Conservation (phyloP, 108 stramenopile species). For the Discostella pseudostelligera region DNA sequence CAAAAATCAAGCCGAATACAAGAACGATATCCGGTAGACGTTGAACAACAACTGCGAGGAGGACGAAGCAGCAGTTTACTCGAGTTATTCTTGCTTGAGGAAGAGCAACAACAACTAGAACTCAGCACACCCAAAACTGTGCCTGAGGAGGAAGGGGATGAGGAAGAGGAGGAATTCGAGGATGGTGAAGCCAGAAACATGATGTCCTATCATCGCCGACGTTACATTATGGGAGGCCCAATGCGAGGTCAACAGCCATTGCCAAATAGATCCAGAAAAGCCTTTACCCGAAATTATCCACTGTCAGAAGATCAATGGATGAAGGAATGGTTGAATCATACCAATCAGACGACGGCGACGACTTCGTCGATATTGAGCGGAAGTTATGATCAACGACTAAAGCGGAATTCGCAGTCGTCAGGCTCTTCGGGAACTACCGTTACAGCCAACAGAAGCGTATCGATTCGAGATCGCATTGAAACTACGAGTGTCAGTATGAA, state of each 20-base stretch:
- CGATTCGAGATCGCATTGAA: not conserved
- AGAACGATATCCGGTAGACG: not conserved
- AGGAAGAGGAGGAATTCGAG: not conserved
- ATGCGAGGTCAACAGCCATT: not conserved
- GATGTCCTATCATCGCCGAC: not conserved
- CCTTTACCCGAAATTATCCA: not conserved
- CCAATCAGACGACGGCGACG: not conserved
- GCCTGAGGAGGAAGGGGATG: not conserved
- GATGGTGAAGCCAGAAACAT: not conserved
- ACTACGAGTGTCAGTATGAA: not conserved
- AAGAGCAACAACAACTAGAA: not conserved
- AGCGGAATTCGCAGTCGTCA: not conserved
- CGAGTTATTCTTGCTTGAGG: not conserved
- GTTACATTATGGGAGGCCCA: not conserved
- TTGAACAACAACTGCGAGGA: not conserved
- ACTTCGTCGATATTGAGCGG: not conserved
- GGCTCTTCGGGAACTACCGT: slow-evolving; percentile 2
- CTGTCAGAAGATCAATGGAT: not conserved
- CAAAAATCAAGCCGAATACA: not conserved
- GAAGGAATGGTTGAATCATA: not conserved
- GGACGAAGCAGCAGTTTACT: not conserved
- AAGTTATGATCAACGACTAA: not conserved
- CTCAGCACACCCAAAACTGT: not conserved
- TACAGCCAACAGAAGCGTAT: slow-evolving; percentile 6
- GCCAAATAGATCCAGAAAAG: not conserved